These are phyloP conservation scores for Ascochyta viciae-villosae DNA, from an alignment of 2,329 filamentous ascomycete species.

Conservation along the genomic window DNA sequence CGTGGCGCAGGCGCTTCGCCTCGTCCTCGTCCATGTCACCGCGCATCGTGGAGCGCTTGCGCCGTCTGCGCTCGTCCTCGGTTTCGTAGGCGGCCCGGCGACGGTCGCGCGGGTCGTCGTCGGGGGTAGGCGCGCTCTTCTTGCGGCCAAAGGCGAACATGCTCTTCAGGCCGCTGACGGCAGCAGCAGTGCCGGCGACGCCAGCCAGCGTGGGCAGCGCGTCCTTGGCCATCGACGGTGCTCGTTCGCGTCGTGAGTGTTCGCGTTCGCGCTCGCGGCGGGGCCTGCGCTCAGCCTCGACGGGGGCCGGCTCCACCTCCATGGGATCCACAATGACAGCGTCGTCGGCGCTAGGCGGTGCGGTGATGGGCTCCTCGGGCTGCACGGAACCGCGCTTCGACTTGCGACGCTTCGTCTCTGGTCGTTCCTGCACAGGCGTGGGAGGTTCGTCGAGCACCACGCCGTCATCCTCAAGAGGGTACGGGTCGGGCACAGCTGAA, in stretches of 20 bases:
- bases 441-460: constrained; percentile 57
- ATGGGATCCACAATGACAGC: constrained; percentile 51
- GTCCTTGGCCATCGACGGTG: constrained; percentile 69
- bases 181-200: constrained; percentile 42
- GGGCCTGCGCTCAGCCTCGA: constrained; percentile 49
- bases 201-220: constrained; percentile 39
- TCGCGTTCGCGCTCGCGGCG: constrained; percentile 50
- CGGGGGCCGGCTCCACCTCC: constrained; percentile 54
- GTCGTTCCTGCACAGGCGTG: constrained; percentile 38
- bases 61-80: constrained; percentile 47
- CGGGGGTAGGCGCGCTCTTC: constrained; percentile 33
- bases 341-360: constrained; percentile 52
- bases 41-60: constrained; percentile 47
- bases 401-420: constrained; percentile 49
- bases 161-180: constrained; percentile 65
- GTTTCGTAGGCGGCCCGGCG: constrained; percentile 44
- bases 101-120: constrained; percentile 43
- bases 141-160: constrained; percentile 53
- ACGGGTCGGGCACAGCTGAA: constrained; percentile 60
- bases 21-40: constrained; percentile 47
- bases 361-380: constrained; percentile 44
- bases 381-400: constrained; percentile 51
- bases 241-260: constrained; percentile 56
- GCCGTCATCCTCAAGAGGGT: constrained; percentile 68
- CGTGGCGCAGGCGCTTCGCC: constrained; percentile 46